phyloP scores from a whole-genome alignment of 805 yeast genomes.

The Metschnikowia matae region DNA sequence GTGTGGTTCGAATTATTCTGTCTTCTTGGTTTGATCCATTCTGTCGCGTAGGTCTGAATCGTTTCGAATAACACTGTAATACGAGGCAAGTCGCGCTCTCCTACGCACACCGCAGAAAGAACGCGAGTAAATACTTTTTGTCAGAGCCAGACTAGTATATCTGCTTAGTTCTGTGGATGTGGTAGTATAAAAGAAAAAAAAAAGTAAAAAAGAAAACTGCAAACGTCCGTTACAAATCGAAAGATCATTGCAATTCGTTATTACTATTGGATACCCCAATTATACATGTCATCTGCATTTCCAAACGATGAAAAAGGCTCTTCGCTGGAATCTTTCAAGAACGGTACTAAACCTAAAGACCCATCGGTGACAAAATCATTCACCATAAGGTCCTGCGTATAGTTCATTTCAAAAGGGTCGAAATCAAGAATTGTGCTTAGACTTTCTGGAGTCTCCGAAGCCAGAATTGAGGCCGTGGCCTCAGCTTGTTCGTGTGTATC shows the following conservation, averaged over 20 bases:
- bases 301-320: neutral
- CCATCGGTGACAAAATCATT: conserved; percentile 78
- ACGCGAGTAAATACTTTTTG: no score
- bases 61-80: no score
- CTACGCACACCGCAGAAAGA: no score
- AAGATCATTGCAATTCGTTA: no score
- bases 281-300: neutral
- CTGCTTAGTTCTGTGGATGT: no score
- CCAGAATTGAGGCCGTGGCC: neutral
- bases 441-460: neutral
- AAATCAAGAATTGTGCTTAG: conserved; percentile 28
- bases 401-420: conserved; percentile 36
- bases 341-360: conserved; percentile 69
- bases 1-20: no score
- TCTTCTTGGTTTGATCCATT: no score
- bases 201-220: no score
- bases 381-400: conserved; percentile 25
- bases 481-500: neutral
- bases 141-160: no score
- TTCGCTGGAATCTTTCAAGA: conserved; percentile 30
- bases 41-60: no score
- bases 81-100: no score
- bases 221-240: neutral
- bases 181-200: neutral
- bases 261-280: neutral